A percentile compares a stretch with the other conserved stretches of the same genome.
Conservation (phyloP, 1,284 basidiomycete genomes). For the Leccinum pallidistipes region DNA sequence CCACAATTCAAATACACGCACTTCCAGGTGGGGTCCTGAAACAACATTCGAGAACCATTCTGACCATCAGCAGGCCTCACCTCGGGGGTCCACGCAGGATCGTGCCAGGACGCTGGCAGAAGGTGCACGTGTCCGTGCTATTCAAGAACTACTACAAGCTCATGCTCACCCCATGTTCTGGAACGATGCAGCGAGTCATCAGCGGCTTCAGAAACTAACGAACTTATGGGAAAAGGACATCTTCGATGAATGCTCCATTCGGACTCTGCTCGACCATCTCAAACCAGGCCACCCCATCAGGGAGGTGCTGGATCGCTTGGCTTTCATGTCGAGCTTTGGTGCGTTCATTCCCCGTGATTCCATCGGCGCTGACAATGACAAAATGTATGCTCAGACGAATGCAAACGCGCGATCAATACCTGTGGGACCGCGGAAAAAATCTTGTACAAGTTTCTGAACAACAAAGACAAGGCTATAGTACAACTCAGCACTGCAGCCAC, state of each 20-base stretch:
- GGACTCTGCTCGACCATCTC: slow-evolving; percentile 23
- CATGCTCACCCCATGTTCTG: slow-evolving; percentile 28
- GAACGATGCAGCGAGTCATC: slow-evolving; percentile 29
- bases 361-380: neutral
- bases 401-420: slow-evolving; percentile 12
- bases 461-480: slow-evolving; percentile 4
- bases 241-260: slow-evolving; percentile 26
- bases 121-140: slow-evolving; percentile 33
- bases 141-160: slow-evolving; percentile 32
- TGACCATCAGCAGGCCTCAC: slow-evolving; percentile 28
- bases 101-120: slow-evolving; percentile 27
- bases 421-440: slow-evolving; percentile 2
- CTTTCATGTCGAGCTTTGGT: slow-evolving; percentile 35
- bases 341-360: neutral
- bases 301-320: slow-evolving; percentile 29
- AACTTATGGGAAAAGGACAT: slow-evolving; percentile 32
- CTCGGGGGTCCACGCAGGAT: slow-evolving; percentile 26
- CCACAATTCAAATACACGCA: slow-evolving; percentile 24
- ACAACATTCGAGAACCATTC: slow-evolving; percentile 1
- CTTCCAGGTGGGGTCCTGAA: slow-evolving; percentile 14
- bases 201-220: slow-evolving; percentile 17
- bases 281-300: slow-evolving; percentile 12
- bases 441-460: slow-evolving; percentile 17
- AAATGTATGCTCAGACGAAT: slow-evolving; percentile 8
- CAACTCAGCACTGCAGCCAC: slow-evolving; percentile 28